phyloP scores from a whole-genome alignment of 441 rosid genomes.

The Eugenia klotzschiana region DNA sequence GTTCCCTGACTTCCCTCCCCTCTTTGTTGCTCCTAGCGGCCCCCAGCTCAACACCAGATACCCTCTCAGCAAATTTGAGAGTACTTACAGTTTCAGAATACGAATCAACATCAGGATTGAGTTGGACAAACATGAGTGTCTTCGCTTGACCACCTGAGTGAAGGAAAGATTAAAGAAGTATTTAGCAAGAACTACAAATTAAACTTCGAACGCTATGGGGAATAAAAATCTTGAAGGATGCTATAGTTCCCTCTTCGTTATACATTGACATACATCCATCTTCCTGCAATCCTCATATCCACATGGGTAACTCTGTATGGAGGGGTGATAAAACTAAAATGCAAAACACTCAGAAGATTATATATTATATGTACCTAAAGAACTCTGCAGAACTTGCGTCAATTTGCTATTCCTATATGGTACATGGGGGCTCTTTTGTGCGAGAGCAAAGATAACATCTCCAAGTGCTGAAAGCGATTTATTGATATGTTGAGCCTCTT shows the following conservation, averaged over 20 bases:
- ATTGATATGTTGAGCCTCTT: slow-evolving; percentile 13
- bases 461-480: slow-evolving; percentile 12
- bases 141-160: not conserved
- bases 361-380: not conserved
- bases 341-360: not conserved
- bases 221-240: not conserved
- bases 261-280: not conserved
- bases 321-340: not conserved
- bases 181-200: not conserved
- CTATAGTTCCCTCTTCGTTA: not conserved
- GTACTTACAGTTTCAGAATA: not conserved
- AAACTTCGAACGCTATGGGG: not conserved
- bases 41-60: not conserved
- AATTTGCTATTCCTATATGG: slow-evolving; percentile 11
- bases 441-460: slow-evolving; percentile 8
- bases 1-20: not conserved
- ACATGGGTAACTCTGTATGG: not conserved
- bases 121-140: not conserved
- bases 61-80: not conserved
- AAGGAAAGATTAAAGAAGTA: not conserved
- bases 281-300: not conserved
- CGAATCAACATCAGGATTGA: not conserved
- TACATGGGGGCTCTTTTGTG: slow-evolving; percentile 7
- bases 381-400: slow-evolving; percentile 13
- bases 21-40: not conserved